Conservation (phyloP, 495 filamentous ascomycete species). For the Gamarada debralockiae region DNA sequence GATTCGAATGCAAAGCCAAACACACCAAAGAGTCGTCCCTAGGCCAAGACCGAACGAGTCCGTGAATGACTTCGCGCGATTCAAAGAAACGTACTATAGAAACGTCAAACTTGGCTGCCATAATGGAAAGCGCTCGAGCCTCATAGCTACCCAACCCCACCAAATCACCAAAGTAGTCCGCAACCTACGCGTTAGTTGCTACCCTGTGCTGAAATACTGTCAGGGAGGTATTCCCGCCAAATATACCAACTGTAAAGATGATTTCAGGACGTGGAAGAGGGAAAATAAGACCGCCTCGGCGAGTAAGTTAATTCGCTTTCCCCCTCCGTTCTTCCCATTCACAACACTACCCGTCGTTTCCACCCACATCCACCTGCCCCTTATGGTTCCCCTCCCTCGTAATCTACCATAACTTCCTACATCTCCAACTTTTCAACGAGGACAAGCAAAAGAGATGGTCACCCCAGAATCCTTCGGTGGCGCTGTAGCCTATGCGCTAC, state of each 20-base stretch:
- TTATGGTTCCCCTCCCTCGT: too few relatives aligned
- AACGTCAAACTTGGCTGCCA: too few relatives aligned
- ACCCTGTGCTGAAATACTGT: not conserved
- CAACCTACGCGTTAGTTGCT: not conserved
- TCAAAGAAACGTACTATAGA: too few relatives aligned
- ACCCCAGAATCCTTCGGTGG: not conserved
- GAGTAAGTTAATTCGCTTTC: slow-evolving; percentile 45
- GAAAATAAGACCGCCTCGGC: slow-evolving; percentile 68
- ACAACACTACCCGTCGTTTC: not conserved
- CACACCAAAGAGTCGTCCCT: too few relatives aligned
- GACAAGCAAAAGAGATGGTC: not conserved
- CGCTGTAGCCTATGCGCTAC: not conserved
- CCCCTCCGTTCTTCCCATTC: not conserved
- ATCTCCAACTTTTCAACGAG: slow-evolving; percentile 3
- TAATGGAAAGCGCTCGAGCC: not conserved
- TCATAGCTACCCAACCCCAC: slow-evolving; percentile 6
- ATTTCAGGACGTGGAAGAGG: slow-evolving; percentile 55
- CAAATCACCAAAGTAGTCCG: not conserved
- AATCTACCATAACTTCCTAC: not conserved
- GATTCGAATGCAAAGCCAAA: not conserved
- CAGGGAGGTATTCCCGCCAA: too few relatives aligned
- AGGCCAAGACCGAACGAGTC: too few relatives aligned
- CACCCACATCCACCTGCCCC: not conserved
- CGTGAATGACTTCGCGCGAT: too few relatives aligned
- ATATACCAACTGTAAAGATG: slow-evolving; percentile 38